Evolutionary conservation across 148 eudicot genomes (phyloP), one percentile per base, ranked within the genome.

Genomic region (Selenicereus undatus): DNA sequence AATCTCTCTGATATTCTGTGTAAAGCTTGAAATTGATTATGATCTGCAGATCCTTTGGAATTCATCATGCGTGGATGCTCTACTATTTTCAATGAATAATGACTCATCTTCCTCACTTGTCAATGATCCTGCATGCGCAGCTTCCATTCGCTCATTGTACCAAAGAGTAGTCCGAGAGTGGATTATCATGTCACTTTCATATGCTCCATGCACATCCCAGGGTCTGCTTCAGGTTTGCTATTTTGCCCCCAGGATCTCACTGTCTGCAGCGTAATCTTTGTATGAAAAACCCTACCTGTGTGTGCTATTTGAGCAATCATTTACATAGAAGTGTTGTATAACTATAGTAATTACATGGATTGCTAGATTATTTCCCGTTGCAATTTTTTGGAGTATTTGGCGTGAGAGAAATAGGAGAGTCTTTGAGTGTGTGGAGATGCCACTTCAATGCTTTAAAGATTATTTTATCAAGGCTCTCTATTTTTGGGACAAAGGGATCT

Each of bases 121-220:
- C 66, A 91, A 90, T 87, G 99, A 97, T 89, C 99, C 99, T 87
- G 98, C 93, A 77, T 92, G 88, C 87, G 80, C 91, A 56, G 91
- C 98, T 86, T 85, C 86, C 56, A 90, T 92, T 82, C 95, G 99
- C 74, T 90, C 97, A 74, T 84, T 94, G 81, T 97, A 92, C 89
- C 98, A 97, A 83, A 88, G 78, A 83, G 87, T 89, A 76, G 97
- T 94, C 36, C 92, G 98, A 39, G 99, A 97, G 56, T 97, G 99
- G 99, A 91, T 97, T 24, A 81, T 97, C 72, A 86, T 90, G 74
- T 94, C 99, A 70, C 99, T 97, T 78, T 97, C 99, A 56, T 84
- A 92, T 89, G 97, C 99, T 89, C 99, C 99, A 32, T 97, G 99
- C 90, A 94, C 97, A 43, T 88, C 93, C 65, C 99, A 97, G 89